phyloP scores from a whole-genome alignment of 345 rosid species.

The Bretschneidera sinensis region DNA sequence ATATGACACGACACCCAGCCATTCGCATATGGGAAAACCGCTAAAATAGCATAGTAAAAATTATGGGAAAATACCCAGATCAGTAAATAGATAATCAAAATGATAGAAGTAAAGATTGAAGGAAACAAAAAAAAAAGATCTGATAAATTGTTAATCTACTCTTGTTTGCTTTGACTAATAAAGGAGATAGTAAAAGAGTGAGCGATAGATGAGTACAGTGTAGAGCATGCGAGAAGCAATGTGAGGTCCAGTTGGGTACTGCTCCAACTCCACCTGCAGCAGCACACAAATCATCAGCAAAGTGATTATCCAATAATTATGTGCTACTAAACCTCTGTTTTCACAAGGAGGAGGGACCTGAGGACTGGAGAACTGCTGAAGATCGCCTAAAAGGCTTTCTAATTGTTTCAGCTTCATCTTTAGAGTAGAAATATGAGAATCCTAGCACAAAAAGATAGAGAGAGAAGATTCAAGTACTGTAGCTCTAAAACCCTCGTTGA shows the following conservation, averaged over 20 bases:
- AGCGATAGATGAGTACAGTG: constrained; percentile 37
- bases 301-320: not conserved
- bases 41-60: too few relatives aligned
- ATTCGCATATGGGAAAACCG: not conserved
- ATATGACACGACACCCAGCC: not conserved
- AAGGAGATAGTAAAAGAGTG: not conserved
- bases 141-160: not conserved
- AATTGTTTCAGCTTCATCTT: constrained; percentile 87
- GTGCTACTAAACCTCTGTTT: not conserved
- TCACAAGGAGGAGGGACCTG: constrained; percentile 46
- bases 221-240: constrained; percentile 94
- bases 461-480: too few relatives aligned
- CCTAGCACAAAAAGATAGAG: too few relatives aligned
- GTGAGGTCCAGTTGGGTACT: constrained; percentile 94
- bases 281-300: not conserved
- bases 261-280: constrained; percentile 82
- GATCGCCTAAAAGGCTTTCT: constrained; percentile 71
- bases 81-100: not conserved
- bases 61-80: not conserved
- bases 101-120: not conserved
- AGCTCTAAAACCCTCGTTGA: too few relatives aligned
- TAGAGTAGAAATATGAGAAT: not conserved
- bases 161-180: not conserved
- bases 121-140: not conserved
- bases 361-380: constrained; percentile 70